A percentile compares a stretch with the other conserved stretches of the same genome.
phyloP scores from a whole-genome alignment of 169 alveolate species.

The Eimeria tenella region DNA sequence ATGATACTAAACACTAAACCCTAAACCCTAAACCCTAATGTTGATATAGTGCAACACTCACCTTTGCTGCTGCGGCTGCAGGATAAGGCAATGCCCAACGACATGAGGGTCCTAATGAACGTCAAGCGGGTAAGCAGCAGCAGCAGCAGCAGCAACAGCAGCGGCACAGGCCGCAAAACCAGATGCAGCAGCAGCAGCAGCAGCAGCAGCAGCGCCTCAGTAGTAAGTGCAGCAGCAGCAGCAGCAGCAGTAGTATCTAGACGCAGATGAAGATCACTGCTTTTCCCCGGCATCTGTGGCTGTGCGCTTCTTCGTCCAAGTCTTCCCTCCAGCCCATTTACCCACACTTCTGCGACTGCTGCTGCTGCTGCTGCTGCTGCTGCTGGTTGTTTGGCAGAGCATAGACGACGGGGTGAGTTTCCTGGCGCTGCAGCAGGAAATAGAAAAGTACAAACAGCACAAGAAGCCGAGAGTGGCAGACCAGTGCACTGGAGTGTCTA shows the following conservation, averaged over 20 bases:
- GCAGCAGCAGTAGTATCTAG: no score
- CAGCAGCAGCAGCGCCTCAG: no score
- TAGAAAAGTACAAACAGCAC: conserved; percentile 15
- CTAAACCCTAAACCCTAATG: no score
- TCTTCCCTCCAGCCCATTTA: not conserved
- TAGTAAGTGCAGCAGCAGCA: no score
- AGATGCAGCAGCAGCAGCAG: no score
- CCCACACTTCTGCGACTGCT: not conserved
- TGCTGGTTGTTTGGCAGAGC: conserved; percentile 8
- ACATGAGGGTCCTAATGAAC: not conserved
- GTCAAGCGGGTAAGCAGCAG: conserved; percentile 35
- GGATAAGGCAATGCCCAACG: conserved; percentile 54
- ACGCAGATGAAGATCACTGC: no score
- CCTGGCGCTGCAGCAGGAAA: conserved; percentile 35
- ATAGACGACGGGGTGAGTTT: conserved; percentile 56
- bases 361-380: not conserved
- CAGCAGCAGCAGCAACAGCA: no score
- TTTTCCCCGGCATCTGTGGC: no score
- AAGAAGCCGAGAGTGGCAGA: conserved; percentile 9
- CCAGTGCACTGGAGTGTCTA: not conserved
- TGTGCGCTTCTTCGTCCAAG: no score
- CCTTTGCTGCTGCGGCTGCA: conserved; percentile 35
- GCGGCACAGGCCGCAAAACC: no score
- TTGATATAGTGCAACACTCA: not conserved
- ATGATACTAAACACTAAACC: no score